These are phyloP conservation scores for Hanseniaspora occidentalis DNA, from an alignment of 805 yeast genomes.

Conservation along the genomic window DNA sequence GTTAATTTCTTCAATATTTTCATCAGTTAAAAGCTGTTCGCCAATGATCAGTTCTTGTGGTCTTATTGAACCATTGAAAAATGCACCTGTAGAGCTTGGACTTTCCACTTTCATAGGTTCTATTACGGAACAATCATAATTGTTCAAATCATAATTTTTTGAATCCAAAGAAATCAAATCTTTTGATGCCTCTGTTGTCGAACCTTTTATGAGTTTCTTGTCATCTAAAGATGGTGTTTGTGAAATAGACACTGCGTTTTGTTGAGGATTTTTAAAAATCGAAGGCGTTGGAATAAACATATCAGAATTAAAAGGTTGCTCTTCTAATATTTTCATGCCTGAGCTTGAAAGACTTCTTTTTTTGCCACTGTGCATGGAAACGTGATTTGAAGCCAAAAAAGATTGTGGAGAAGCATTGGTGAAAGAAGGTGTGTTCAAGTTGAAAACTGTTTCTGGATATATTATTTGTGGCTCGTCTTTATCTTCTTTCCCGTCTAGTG, in stretches of 20 bases:
- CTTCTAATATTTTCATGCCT: not conserved
- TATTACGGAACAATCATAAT: too few species aligned
- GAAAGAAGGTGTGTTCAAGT: too few species aligned
- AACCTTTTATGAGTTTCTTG: too few species aligned
- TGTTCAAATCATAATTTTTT: too few species aligned
- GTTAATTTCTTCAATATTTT: not conserved
- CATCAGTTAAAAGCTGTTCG: not conserved
- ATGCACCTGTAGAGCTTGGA: slow-evolving; percentile 24
- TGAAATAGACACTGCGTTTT: too few species aligned
- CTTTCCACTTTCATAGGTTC: too few species aligned
- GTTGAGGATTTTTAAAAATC: not conserved
- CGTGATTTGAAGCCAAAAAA: too few species aligned
- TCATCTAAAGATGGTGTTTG: too few species aligned
- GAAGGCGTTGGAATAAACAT: not conserved
- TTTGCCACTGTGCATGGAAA: too few species aligned
- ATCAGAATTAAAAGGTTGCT: not conserved
- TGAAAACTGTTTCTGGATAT: not conserved
- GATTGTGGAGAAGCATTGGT: too few species aligned
- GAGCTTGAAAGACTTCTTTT: not conserved
- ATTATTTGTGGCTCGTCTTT: not conserved
- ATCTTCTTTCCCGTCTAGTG: not conserved
- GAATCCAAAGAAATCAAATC: too few species aligned
- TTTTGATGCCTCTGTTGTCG: too few species aligned
- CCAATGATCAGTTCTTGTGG: slow-evolving; percentile 11
- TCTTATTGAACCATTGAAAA: slow-evolving; percentile 32